phyloP scores from a whole-genome alignment of 1,284 basidiomycete species.

The Irpex sp. region DNA sequence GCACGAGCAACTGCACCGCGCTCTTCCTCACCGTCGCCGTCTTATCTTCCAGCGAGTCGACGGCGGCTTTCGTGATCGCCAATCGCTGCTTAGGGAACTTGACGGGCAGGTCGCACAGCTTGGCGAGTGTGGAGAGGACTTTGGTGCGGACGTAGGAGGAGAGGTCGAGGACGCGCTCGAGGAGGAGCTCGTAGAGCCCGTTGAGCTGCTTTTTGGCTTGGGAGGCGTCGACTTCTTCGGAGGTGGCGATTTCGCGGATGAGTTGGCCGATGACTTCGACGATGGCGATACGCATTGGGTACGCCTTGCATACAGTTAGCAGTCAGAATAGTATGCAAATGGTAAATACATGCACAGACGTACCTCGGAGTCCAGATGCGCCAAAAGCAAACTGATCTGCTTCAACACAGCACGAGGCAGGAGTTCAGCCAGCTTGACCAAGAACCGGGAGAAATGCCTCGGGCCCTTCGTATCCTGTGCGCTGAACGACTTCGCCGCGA shows the following conservation, averaged over 20 bases:
- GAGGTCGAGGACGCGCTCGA: constrained; percentile 85
- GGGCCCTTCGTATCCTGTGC: constrained; percentile 88
- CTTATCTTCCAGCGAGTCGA: constrained; percentile 88
- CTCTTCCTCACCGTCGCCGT: constrained; percentile 84
- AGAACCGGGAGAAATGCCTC: constrained; percentile 81
- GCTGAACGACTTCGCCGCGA: constrained; percentile 75
- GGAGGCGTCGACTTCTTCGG: constrained; percentile 51
- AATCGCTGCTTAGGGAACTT: constrained; percentile 90
- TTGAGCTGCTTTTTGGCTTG: constrained; percentile 81
- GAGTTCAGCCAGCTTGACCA: constrained; percentile 80
- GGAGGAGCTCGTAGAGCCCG: constrained; percentile 79
- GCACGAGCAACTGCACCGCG: constrained; percentile 76
- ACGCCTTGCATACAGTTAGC: constrained; percentile 53
- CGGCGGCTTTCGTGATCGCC: constrained; percentile 71
- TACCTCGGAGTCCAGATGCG: constrained; percentile 92
- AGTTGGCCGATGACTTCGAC: constrained; percentile 84
- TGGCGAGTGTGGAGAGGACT: constrained; percentile 75
- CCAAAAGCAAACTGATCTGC: constrained; percentile 82
- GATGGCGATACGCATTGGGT: constrained; percentile 93
- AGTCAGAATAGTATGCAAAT: not conserved
- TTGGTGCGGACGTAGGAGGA: constrained; percentile 92
- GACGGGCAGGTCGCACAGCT: constrained; percentile 68
- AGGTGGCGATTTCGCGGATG: constrained; percentile 71
- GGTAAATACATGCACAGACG: constrained; percentile 18
- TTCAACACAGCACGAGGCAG: constrained; percentile 87